These are phyloP conservation scores for Lasiodiplodia theobromae DNA, from an alignment of 2,329 filamentous ascomycete genomes.

Conservation along the genomic window DNA sequence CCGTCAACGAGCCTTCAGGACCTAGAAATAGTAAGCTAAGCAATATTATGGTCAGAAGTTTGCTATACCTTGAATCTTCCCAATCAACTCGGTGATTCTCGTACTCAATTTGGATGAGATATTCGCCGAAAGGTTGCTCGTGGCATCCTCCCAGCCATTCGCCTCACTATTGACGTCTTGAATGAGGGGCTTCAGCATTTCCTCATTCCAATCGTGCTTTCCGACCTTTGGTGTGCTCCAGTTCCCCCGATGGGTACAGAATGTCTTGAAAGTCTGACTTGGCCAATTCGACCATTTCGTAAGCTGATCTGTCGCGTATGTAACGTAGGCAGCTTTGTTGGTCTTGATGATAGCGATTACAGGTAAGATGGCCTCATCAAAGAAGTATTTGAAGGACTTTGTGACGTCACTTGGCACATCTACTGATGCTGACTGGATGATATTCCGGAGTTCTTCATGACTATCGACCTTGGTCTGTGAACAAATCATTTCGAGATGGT, in stretches of 20 bases:
- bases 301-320: not conserved
- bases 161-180: not conserved
- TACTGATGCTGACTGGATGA: not conserved
- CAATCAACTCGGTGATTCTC: not conserved
- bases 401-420: not conserved
- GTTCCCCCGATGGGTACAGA: not conserved
- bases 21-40: not conserved
- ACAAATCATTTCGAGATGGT: constrained; percentile 35
- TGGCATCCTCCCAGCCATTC: not conserved
- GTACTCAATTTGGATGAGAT: not conserved
- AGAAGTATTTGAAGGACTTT: not conserved
- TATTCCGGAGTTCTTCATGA: constrained; percentile 31
- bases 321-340: not conserved
- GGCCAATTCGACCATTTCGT: not conserved
- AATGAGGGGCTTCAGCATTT: not conserved
- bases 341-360: not conserved
- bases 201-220: not conserved
- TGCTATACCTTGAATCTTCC: not conserved
- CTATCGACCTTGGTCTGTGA: constrained; percentile 33
- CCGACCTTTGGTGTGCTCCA: not conserved
- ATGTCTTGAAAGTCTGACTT: constrained; percentile 17
- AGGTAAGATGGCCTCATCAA: not conserved
- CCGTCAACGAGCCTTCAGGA: not conserved
- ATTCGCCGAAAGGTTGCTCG: not conserved
- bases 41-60: not conserved